A percentile compares a stretch with the other conserved stretches of the same genome.
Conservation (phyloP, 345 rosid species). For the Dimocarpus longan region DNA sequence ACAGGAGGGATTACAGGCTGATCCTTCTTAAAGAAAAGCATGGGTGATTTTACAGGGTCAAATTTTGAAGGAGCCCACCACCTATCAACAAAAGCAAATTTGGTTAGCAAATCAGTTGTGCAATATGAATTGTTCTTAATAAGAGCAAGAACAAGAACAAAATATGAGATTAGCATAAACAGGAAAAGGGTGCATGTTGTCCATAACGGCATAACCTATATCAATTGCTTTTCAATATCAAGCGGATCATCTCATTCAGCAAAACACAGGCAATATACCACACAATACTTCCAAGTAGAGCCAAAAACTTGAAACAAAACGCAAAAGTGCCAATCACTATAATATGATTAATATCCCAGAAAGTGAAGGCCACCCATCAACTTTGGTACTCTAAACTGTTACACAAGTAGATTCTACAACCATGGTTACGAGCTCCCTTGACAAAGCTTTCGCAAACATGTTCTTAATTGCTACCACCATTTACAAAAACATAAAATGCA, state of each 20-base stretch:
- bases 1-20: conserved; percentile 72
- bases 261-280: not conserved
- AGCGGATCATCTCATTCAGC: not conserved
- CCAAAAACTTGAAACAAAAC: not conserved
- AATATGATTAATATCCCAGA: not conserved
- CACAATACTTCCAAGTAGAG: not conserved
- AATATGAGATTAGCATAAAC: not conserved
- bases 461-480: conserved; percentile 3
- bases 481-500: not conserved
- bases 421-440: not conserved
- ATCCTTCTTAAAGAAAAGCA: conserved; percentile 84
- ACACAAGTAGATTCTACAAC: not conserved
- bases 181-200: not conserved
- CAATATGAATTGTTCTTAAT: not conserved
- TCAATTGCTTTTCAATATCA: conserved; percentile 1
- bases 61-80: conserved; percentile 99
- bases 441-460: not conserved
- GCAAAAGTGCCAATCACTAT: not conserved
- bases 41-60: conserved; percentile 78
- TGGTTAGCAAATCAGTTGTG: not conserved
- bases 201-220: not conserved
- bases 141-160: not conserved
- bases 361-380: not conserved
- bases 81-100: conserved; percentile 44
- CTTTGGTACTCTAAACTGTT: not conserved